These are phyloP conservation scores for Delphinella strobiligena DNA, from an alignment of 2,329 filamentous ascomycete species.

Conservation along the genomic window DNA sequence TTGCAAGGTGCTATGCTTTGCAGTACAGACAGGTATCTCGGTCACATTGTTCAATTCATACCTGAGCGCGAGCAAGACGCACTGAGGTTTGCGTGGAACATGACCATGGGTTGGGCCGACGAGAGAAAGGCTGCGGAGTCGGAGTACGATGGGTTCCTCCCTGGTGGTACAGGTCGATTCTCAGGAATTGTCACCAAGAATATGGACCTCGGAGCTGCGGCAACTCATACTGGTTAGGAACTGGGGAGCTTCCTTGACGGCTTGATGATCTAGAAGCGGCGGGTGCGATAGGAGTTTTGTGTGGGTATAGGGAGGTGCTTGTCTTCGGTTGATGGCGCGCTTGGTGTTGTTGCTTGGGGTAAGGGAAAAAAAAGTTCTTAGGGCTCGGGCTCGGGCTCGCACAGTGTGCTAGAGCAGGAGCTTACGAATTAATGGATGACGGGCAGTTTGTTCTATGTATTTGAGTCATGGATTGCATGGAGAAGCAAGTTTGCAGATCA, in stretches of 20 bases:
- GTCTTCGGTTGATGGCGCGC: too few relatives aligned
- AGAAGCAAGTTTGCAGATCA: too few relatives aligned
- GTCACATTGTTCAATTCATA: conserved; percentile 28
- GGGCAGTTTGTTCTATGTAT: too few relatives aligned
- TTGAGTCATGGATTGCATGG: too few relatives aligned
- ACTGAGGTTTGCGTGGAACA: conserved; percentile 18
- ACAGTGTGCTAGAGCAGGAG: too few relatives aligned
- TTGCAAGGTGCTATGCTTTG: conserved; percentile 26
- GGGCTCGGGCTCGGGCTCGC: too few relatives aligned
- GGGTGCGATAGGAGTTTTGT: neutral
- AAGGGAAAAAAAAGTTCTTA: too few relatives aligned
- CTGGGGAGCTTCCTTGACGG: neutral
- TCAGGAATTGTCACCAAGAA: conserved; percentile 15
- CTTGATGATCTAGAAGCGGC: neutral
- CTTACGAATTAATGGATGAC: too few relatives aligned
- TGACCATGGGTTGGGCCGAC: conserved; percentile 21
- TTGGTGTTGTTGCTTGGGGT: too few relatives aligned
- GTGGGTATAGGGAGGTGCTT: neutral
- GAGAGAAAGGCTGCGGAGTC: conserved; percentile 22
- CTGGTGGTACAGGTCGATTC: conserved; percentile 31
- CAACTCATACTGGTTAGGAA: neutral
- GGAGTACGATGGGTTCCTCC: conserved; percentile 28
- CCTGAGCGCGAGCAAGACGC: conserved; percentile 20
- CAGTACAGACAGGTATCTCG: conserved; percentile 24
- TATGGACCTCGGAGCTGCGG: neutral